A percentile compares a stretch with the other conserved stretches of the same genome.
Conservation (phyloP, 1,139 yeast species). For the Yamadazyma dushanensis region DNA sequence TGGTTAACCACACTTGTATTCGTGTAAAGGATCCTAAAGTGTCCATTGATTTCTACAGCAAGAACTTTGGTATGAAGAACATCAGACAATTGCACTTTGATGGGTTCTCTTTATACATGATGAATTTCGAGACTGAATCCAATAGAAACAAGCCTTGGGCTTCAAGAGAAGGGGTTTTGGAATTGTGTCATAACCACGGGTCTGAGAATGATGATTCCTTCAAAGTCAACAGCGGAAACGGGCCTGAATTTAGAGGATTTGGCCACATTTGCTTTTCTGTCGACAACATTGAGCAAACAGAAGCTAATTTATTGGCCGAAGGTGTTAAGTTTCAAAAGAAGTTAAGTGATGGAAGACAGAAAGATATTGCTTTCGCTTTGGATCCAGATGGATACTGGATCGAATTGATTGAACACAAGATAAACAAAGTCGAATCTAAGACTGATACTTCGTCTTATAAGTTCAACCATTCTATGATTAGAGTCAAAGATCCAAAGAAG, state of each 20-base stretch:
- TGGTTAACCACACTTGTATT: constrained; percentile 71
- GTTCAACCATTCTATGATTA: constrained; percentile 90
- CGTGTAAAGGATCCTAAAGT: constrained; percentile 81
- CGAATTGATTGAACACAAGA: constrained; percentile 72
- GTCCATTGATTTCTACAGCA: constrained; percentile 70
- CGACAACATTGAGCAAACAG: constrained; percentile 67
- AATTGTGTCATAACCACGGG: constrained; percentile 81
- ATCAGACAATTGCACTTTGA: constrained; percentile 54
- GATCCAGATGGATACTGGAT: constrained; percentile 98
- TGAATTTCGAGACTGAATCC: constrained; percentile 56
- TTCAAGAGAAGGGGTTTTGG: constrained; percentile 75
- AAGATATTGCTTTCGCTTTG: constrained; percentile 86
- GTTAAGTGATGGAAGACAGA: constrained; percentile 86
- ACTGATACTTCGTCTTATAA: constrained; percentile 49
- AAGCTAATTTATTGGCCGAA: constrained; percentile 53
- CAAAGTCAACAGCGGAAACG: constrained; percentile 77
- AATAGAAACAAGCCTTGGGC: constrained; percentile 49
- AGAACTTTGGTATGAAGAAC: constrained; percentile 73
- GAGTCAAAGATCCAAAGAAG: constrained; percentile 80
- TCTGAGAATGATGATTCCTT: constrained; percentile 60
- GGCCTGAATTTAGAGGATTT: constrained; percentile 81
- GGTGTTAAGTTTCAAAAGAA: constrained; percentile 82
- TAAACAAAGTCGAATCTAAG: constrained; percentile 36
- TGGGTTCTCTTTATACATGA: constrained; percentile 66
- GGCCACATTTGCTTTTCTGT: constrained; percentile 93